Evolutionary conservation across 2,329 filamentous ascomycete species (phyloP).

Genomic region (Scedosporium apiospermum): DNA sequence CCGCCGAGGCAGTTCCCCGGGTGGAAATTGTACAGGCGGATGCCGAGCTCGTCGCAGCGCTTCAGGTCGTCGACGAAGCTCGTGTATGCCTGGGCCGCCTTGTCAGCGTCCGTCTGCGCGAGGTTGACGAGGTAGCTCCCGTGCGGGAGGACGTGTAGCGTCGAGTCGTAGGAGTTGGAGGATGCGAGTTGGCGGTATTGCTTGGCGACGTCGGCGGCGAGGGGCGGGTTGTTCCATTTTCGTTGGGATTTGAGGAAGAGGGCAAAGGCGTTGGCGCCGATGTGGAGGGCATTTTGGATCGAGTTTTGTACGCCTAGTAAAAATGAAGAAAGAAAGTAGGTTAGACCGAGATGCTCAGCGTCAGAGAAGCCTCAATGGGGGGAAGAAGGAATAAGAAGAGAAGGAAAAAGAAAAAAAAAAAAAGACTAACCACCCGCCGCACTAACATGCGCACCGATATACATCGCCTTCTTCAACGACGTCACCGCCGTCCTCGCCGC

Average conservation of each 20-base stretch:
- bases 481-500: constrained; percentile 54
- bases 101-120: constrained; percentile 69
- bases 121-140: constrained; percentile 96
- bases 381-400: not conserved
- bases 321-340: not conserved
- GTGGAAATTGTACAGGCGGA: constrained; percentile 95
- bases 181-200: constrained; percentile 62
- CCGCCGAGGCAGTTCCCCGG: constrained; percentile 72
- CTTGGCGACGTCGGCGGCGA: constrained; percentile 57
- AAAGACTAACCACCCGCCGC: constrained; percentile 63
- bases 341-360: not conserved
- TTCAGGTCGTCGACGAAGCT: constrained; percentile 81
- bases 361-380: no score
- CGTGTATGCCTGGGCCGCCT: constrained; percentile 76
- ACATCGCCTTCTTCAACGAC: constrained; percentile 60
- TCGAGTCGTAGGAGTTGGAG: constrained; percentile 61
- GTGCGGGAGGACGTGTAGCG: constrained; percentile 73
- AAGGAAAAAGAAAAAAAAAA: not conserved
- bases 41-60: constrained; percentile 77
- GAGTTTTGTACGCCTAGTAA: constrained; percentile 75
- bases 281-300: constrained; percentile 64
- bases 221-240: constrained; percentile 80
- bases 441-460: constrained; percentile 88
- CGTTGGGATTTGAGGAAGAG: constrained; percentile 94
- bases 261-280: constrained; percentile 88